Evolutionary conservation across 345 rosid species (phyloP).

Genomic region (Salix brachista): DNA sequence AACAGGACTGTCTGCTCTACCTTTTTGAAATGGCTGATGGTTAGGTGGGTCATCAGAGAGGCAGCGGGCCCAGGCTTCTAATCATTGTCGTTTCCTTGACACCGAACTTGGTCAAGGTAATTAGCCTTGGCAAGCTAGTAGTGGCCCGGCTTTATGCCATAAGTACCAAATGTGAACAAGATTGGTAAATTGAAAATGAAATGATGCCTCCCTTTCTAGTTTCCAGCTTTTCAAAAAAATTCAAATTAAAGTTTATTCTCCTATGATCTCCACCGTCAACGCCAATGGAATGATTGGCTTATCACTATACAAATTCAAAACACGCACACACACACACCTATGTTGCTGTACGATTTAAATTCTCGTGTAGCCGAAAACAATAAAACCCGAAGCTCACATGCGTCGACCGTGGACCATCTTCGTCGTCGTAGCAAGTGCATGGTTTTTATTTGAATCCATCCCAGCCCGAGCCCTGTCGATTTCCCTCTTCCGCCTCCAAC

Average conservation of each 20-base stretch:
- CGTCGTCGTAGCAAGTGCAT: not conserved
- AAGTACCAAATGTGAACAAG: too few species aligned
- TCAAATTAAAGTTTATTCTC: slow-evolving; percentile 15
- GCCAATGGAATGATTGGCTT: not conserved
- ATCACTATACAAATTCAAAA: not conserved
- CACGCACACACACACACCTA: too few species aligned
- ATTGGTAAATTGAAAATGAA: too few species aligned
- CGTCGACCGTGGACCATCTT: slow-evolving; percentile 2
- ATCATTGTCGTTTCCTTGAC: not conserved
- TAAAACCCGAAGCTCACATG: not conserved
- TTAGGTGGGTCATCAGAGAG: not conserved
- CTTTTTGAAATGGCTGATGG: not conserved
- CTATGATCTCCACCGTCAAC: slow-evolving; percentile 3
- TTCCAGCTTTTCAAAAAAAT: not conserved
- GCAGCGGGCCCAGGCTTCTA: not conserved
- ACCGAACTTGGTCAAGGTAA: not conserved
- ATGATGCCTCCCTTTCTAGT: not conserved
- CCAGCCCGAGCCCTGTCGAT: too few species aligned
- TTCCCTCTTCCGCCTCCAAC: too few species aligned
- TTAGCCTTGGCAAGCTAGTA: too few species aligned
- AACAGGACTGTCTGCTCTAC: too few species aligned
- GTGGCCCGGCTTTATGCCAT: too few species aligned
- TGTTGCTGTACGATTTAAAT: too few species aligned
- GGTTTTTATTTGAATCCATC: not conserved
- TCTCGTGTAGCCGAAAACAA: too few species aligned